Conservation (phyloP, 495 filamentous ascomycete genomes). For the Staphylotrichum tortipilum region DNA sequence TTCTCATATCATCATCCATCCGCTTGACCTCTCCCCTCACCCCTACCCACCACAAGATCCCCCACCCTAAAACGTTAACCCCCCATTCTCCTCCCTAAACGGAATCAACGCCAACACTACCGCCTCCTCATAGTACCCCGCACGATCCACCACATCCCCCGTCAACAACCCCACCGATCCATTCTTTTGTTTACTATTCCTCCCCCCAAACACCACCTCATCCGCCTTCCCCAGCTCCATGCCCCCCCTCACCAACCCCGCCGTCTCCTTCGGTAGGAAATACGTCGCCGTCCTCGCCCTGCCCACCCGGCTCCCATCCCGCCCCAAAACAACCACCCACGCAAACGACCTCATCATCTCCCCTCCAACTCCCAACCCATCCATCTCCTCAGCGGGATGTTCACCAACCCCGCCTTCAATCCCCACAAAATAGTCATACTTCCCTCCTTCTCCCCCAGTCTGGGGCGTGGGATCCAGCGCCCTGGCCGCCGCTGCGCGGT, state of each 20-base stretch:
- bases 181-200: conserved; percentile 17
- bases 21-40: no score
- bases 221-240: conserved; percentile 20
- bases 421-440: conserved; percentile 23
- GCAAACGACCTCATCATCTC: conserved; percentile 20
- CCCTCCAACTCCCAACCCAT: no score
- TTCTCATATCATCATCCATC: no score
- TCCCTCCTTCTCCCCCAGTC: no score
- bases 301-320: conserved; percentile 3
- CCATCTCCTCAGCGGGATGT: no score
- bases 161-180: conserved; percentile 24
- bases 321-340: conserved; percentile 19
- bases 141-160: conserved; percentile 12
- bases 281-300: conserved; percentile 23
- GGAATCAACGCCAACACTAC: conserved; percentile 22
- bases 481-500: conserved; percentile 17
- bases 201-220: conserved; percentile 13
- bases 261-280: conserved; percentile 18
- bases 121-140: conserved; percentile 16
- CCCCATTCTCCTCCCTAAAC: conserved; percentile 16
- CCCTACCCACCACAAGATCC: not conserved
- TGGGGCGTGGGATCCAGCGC: conserved; percentile 8
- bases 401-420: conserved; percentile 22
- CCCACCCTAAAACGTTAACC: conserved; percentile 4
- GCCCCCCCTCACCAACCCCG: conserved; percentile 11